Evolutionary conservation across 257 asterid genomes (phyloP).

Genomic region (Echites panduratus): DNA sequence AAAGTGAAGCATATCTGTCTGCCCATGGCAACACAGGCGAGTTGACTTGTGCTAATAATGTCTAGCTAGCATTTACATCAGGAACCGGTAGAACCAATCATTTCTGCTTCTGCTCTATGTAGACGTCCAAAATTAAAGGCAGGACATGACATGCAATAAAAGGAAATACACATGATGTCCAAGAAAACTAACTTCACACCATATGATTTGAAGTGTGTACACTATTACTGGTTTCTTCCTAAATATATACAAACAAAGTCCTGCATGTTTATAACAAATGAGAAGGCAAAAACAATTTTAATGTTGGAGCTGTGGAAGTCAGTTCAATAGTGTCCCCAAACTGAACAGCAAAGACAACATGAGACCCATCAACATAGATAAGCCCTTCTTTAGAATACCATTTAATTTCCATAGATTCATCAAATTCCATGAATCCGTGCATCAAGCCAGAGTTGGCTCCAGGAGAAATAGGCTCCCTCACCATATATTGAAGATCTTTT

Average conservation of each 20-base stretch:
- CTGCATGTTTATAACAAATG: constrained; percentile 20
- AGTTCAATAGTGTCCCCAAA: constrained; percentile 72
- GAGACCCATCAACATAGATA: constrained; percentile 76
- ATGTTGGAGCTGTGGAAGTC: constrained; percentile 58
- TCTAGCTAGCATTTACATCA: not conserved
- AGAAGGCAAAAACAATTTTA: constrained; percentile 59
- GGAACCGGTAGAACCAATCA: not conserved
- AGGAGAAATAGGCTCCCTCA: constrained; percentile 81
- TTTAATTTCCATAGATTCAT: constrained; percentile 53
- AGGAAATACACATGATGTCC: not conserved
- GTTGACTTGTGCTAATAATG: not conserved
- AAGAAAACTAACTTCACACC: not conserved
- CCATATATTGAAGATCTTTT: constrained; percentile 77
- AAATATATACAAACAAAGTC: constrained; percentile 2
- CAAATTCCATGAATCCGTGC: constrained; percentile 47
- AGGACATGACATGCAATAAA: not conserved
- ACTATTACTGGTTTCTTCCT: not conserved
- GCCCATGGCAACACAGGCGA: not conserved
- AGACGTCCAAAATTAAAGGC: not conserved
- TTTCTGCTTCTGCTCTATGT: not conserved
- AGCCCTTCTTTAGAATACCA: constrained; percentile 73
- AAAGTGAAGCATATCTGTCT: not conserved
- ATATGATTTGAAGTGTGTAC: not conserved
- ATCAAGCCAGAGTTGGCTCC: constrained; percentile 26
- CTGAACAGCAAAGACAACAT: constrained; percentile 47